phyloP scores from a whole-genome alignment of 1,139 yeast species.

The Yamadazyma mexicana region DNA sequence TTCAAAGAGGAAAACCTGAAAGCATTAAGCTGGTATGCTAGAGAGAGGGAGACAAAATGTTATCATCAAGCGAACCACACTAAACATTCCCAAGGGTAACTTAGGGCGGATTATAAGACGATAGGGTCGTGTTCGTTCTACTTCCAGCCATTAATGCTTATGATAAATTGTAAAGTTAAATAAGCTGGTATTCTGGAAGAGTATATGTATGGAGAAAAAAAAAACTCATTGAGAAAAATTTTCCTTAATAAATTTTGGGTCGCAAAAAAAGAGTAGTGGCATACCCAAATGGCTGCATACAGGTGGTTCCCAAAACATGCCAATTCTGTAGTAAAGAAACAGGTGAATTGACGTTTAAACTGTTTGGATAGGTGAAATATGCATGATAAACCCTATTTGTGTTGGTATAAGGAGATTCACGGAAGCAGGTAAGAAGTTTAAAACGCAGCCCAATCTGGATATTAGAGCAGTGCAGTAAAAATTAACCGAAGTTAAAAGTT shows the following conservation, averaged over 20 bases:
- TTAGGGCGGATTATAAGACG: slow-evolving; percentile 36
- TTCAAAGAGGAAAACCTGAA: neutral
- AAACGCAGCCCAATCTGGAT: too few relatives aligned
- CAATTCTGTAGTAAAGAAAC: too few relatives aligned
- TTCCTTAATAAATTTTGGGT: neutral
- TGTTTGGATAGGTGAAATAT: too few relatives aligned
- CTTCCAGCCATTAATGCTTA: slow-evolving; percentile 56
- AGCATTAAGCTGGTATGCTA: neutral
- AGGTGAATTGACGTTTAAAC: too few relatives aligned
- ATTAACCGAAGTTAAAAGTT: too few relatives aligned
- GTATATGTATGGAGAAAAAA: slow-evolving; percentile 3
- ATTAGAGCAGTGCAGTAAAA: too few relatives aligned
- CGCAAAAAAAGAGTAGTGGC: neutral
- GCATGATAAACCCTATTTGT: too few relatives aligned
- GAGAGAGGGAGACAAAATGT: slow-evolving; percentile 20
- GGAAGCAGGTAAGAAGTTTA: too few relatives aligned
- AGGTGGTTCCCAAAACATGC: too few relatives aligned
- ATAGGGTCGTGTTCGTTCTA: slow-evolving; percentile 27
- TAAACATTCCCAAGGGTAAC: slow-evolving; percentile 6
- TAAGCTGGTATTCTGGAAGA: slow-evolving; percentile 55
- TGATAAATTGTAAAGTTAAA: slow-evolving; percentile 43
- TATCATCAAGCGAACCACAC: slow-evolving; percentile 50
- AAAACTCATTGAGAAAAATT: neutral
- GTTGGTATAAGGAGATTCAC: too few relatives aligned
- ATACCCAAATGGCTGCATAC: too few relatives aligned